These are phyloP conservation scores for Phytophthora melonis DNA, from an alignment of 352 stramenopile genomes.

Conservation along the genomic window DNA sequence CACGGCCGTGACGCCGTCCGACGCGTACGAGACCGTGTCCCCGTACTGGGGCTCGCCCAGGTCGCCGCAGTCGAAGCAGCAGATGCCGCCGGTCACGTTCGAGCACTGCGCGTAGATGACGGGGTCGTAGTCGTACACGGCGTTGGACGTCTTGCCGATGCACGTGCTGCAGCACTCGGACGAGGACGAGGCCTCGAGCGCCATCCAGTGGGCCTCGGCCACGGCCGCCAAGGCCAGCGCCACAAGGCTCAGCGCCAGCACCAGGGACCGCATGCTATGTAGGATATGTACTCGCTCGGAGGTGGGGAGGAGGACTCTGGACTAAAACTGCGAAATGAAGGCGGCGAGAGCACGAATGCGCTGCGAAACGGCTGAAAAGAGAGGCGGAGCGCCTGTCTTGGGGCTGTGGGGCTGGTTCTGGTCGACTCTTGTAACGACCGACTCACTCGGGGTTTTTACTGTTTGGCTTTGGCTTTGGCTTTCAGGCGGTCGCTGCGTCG, in stretches of 20 bases:
- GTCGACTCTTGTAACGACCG: not conserved
- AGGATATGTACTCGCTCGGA: no score
- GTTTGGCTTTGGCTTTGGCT: conserved; percentile 10
- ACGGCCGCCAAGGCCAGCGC: not conserved
- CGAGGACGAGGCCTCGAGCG: conserved; percentile 25
- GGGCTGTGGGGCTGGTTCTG: conserved; percentile 2
- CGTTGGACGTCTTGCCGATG: conserved; percentile 71
- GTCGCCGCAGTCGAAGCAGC: conserved; percentile 75
- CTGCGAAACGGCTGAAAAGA: conserved; percentile 29
- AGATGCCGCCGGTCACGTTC: conserved; percentile 57
- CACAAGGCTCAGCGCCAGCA: conserved; percentile 1
- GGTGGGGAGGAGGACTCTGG: no score
- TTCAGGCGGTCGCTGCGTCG: not conserved
- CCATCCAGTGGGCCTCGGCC: conserved; percentile 16
- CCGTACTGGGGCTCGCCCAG: conserved; percentile 48
- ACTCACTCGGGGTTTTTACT: conserved; percentile 23
- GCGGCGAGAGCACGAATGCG: conserved; percentile 18
- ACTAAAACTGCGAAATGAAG: conserved; percentile 20
- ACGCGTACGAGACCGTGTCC: conserved; percentile 42
- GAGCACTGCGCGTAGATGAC: conserved; percentile 65
- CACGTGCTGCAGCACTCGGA: conserved; percentile 69
- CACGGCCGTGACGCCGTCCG: conserved; percentile 63
- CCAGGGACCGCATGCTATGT: not conserved
- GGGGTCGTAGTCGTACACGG: conserved; percentile 74
- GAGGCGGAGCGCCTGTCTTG: conserved; percentile 33